These are phyloP conservation scores for Diaporthe destruens DNA, from an alignment of 2,329 filamentous ascomycete species.

Conservation along the genomic window DNA sequence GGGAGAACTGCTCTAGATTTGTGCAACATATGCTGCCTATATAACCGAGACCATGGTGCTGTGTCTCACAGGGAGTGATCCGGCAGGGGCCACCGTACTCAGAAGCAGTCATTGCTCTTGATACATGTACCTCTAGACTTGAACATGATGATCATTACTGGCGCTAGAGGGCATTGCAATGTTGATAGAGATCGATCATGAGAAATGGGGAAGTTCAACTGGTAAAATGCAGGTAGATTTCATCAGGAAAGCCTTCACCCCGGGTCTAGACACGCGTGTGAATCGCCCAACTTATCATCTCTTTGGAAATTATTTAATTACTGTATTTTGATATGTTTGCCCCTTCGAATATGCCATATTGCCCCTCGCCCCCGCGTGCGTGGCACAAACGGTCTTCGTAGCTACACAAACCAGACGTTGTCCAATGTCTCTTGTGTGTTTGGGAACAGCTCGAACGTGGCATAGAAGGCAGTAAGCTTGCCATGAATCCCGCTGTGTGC, in stretches of 20 bases:
- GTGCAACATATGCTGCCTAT: background rate
- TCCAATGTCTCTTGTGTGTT: background rate
- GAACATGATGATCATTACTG: background rate
- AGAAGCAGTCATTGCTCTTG: background rate
- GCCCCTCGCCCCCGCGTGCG: background rate
- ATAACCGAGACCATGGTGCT: slow-evolving; percentile 4
- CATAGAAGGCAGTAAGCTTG: too few species aligned
- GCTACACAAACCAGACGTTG: background rate
- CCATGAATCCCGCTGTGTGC: background rate
- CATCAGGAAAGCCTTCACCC: background rate
- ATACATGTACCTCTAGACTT: background rate
- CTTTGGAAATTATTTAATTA: background rate
- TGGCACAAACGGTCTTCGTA: background rate
- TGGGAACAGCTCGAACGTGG: background rate
- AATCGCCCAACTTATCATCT: too few species aligned
- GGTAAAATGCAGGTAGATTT: background rate
- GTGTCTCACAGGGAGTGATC: slow-evolving; percentile 7
- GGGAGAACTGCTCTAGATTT: background rate
- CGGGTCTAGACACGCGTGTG: background rate
- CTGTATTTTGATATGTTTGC: background rate
- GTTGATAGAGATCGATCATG: background rate
- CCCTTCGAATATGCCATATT: background rate
- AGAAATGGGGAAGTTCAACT: background rate
- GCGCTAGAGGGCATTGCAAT: too few species aligned
- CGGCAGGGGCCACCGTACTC: too few species aligned